A percentile compares a stretch with the other conserved stretches of the same genome.
phyloP scores from a whole-genome alignment of 2,329 filamentous ascomycete genomes.

The Aspergillus quadrilineatus region DNA sequence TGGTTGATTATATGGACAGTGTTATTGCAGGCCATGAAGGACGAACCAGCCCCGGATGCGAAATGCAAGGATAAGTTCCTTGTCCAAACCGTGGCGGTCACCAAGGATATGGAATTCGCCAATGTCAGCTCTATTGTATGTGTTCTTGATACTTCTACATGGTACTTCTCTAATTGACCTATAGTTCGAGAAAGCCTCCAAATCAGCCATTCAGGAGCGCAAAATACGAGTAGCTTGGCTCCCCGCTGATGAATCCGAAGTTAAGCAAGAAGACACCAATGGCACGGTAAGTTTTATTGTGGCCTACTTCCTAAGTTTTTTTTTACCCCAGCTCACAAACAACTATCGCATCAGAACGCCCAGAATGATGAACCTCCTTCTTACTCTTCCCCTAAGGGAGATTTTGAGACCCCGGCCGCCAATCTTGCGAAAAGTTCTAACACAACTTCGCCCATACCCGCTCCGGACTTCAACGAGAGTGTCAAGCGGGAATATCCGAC shows the following conservation, averaged over 20 bases:
- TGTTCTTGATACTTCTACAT: constrained; percentile 16
- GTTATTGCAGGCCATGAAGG: constrained; percentile 95
- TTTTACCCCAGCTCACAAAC: constrained; percentile 7
- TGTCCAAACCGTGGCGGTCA: constrained; percentile 85
- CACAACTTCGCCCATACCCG: constrained; percentile 34
- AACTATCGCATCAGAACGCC: constrained; percentile 23
- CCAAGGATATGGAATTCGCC: constrained; percentile 76
- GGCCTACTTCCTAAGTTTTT: not conserved
- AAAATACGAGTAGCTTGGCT: constrained; percentile 94
- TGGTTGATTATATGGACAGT: constrained; percentile 55
- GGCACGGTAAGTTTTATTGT: constrained; percentile 33
- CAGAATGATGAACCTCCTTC: constrained; percentile 51
- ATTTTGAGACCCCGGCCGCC: constrained; percentile 47
- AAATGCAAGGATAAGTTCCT: constrained; percentile 98
- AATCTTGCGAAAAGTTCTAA: constrained; percentile 43
- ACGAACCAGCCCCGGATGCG: constrained; percentile 79
- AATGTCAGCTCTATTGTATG: constrained; percentile 79
- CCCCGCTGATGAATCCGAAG: constrained; percentile 54
- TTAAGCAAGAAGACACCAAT: constrained; percentile 31
- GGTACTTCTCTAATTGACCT: constrained; percentile 8
- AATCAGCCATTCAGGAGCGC: constrained; percentile 78
- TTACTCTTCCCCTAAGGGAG: constrained; percentile 56
- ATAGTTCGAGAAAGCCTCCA: constrained; percentile 75
- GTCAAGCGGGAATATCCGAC: constrained; percentile 40
- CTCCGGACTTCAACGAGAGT: constrained; percentile 38